These are phyloP conservation scores for Pinus tabuliformis DNA, from an alignment of 75 land plant genomes.

Conservation along the genomic window DNA sequence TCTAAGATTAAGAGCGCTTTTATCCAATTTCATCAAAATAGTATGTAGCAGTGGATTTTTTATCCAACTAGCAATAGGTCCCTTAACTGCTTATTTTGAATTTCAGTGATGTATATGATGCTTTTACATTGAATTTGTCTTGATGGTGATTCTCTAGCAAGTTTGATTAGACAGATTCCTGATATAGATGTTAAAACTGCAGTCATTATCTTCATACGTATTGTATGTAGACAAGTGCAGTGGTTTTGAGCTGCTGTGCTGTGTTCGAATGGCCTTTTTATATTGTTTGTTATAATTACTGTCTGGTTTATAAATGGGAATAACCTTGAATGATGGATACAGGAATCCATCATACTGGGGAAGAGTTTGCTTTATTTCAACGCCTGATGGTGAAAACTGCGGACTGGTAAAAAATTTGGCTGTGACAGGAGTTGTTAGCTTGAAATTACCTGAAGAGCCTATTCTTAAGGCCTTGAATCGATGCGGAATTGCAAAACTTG, in stretches of 20 bases:
- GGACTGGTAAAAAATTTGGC: constrained; percentile 94
- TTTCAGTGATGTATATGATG: background rate
- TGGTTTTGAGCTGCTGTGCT: background rate
- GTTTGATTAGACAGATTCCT: background rate
- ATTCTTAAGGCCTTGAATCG: constrained; percentile 32
- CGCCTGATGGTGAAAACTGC: constrained; percentile 93
- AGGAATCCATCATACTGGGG: constrained; percentile 91
- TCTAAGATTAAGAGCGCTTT: too few species aligned
- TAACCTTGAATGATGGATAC: constrained; percentile 15
- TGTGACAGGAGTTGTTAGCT: constrained; percentile 63
- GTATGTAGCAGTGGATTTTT: too few species aligned
- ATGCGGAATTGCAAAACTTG: constrained; percentile 51
- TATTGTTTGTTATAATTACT: background rate
- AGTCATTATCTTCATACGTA: background rate
- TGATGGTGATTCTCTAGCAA: background rate
- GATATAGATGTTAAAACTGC: background rate
- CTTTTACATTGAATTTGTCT: background rate
- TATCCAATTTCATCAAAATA: too few species aligned
- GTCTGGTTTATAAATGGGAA: background rate
- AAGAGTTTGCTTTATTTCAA: constrained; percentile 81
- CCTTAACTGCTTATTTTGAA: background rate
- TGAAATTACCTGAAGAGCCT: constrained; percentile 23
- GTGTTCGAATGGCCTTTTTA: background rate
- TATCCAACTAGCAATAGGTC: background rate
- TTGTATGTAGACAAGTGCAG: background rate